A percentile compares a stretch with the other conserved stretches of the same genome.
These are phyloP conservation scores for Paramecium sexaurelia DNA, from an alignment of 73 alveolate genomes.

Conservation along the genomic window DNA sequence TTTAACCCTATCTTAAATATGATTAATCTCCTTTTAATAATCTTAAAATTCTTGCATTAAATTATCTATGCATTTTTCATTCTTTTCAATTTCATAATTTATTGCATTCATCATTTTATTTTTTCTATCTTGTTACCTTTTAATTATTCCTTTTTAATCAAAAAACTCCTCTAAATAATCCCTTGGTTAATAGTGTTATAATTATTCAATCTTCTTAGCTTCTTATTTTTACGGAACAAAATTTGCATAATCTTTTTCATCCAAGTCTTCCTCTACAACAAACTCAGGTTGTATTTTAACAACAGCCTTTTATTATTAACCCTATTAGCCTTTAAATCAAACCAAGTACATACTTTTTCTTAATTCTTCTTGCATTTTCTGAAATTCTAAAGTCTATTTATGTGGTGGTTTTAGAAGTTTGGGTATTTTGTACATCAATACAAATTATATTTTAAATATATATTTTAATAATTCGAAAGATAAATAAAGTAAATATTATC, in stretches of 20 bases:
- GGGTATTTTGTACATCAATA: not conserved
- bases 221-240: not conserved
- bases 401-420: conserved; percentile 5
- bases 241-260: not conserved
- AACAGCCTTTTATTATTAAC: not conserved
- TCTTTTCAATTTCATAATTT: not conserved
- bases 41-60: not conserved
- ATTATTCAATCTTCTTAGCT: not conserved
- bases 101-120: conserved; percentile 14
- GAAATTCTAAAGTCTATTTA: not conserved
- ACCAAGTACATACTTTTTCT: conserved; percentile 2
- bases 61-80: not conserved
- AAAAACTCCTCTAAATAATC: conserved; percentile 35
- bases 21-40: not conserved
- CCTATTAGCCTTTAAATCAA: not conserved
- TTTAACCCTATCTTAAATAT: not conserved
- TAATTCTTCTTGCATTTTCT: not conserved
- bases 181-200: not conserved
- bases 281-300: not conserved
- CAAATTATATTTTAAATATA: not conserved
- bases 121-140: conserved; percentile 3
- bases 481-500: not conserved
- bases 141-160: conserved; percentile 31
- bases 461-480: not conserved
- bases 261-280: conserved; percentile 3